Evolutionary conservation across 75 land plant species (phyloP).

Genomic region (Selaginella moellendorffii): DNA sequence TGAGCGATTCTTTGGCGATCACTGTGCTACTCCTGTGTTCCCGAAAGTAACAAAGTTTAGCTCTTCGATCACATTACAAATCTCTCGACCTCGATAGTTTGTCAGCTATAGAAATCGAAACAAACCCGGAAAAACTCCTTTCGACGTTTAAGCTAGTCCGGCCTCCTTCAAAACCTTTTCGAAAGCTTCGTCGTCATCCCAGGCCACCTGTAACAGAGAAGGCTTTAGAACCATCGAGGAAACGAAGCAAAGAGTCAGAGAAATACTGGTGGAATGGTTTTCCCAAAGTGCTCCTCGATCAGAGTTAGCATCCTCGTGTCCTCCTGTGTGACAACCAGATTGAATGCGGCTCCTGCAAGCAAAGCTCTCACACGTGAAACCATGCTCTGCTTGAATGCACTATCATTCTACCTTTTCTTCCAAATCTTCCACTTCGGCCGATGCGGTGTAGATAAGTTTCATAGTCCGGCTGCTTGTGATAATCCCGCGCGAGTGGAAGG

Average conservation of each 20-base stretch:
- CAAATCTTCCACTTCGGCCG: constrained; percentile 86
- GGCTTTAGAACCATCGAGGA: background rate
- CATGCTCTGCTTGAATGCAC: no score
- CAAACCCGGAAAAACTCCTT: no score
- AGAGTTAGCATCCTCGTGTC: constrained; percentile 33
- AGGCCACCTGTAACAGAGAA: constrained; percentile 43
- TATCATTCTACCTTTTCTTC: constrained; percentile 91
- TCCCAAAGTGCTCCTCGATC: constrained; percentile 49
- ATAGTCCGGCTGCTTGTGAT: constrained; percentile 57
- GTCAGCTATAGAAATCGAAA: no score
- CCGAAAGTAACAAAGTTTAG: no score
- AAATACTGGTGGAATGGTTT: constrained; percentile 42
- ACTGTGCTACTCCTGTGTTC: no score
- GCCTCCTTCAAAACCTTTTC: constrained; percentile 52
- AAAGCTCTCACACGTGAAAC: no score
- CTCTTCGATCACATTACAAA: no score
- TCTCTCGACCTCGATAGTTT: no score
- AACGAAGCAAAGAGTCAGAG: constrained; percentile 36
- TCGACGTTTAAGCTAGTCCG: background rate
- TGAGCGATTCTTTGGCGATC: no score
- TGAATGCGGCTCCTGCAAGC: constrained; percentile 72
- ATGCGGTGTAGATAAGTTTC: constrained; percentile 76
- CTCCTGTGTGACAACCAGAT: constrained; percentile 34
- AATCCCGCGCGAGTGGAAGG: constrained; percentile 42
- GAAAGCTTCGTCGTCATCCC: constrained; percentile 50